Evolutionary conservation across 2,329 filamentous ascomycete species (phyloP).

Genomic region (Xylaria sp.): DNA sequence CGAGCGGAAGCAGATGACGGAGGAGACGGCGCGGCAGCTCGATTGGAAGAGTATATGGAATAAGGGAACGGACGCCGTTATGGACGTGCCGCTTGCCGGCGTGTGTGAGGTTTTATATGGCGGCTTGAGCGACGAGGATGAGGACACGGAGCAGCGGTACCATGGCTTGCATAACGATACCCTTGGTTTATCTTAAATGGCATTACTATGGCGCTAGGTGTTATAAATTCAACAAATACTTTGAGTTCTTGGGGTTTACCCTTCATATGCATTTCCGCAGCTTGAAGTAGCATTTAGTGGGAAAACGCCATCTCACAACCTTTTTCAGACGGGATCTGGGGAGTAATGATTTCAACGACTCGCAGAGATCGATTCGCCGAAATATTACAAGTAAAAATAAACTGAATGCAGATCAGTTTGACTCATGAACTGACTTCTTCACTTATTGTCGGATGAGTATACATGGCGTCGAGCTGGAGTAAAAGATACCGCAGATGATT

Average conservation of each 20-base stretch:
- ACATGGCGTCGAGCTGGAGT: background rate
- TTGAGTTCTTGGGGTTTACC: background rate
- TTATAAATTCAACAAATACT: background rate
- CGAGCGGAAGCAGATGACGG: constrained; percentile 52
- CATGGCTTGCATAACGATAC: constrained; percentile 31
- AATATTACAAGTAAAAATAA: background rate
- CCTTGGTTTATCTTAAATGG: constrained; percentile 20
- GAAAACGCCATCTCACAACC: background rate
- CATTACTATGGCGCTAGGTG: constrained; percentile 19
- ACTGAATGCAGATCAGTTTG: background rate
- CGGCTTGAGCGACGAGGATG: constrained; percentile 50
- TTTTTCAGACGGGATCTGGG: background rate
- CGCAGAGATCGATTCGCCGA: no score
- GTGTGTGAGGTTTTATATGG: constrained; percentile 96
- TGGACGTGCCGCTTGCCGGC: constrained; percentile 95
- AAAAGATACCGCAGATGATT: background rate
- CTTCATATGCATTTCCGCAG: background rate
- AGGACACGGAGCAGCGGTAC: constrained; percentile 35
- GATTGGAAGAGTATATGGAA: constrained; percentile 90
- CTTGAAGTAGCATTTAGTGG: background rate
- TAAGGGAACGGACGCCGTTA: constrained; percentile 92
- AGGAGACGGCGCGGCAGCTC: constrained; percentile 50
- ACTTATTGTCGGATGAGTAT: background rate
- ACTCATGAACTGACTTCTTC: background rate
- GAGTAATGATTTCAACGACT: background rate